Conservation (phyloP, 2,329 filamentous ascomycete genomes). For the Rhytidhysteron rufulum region DNA sequence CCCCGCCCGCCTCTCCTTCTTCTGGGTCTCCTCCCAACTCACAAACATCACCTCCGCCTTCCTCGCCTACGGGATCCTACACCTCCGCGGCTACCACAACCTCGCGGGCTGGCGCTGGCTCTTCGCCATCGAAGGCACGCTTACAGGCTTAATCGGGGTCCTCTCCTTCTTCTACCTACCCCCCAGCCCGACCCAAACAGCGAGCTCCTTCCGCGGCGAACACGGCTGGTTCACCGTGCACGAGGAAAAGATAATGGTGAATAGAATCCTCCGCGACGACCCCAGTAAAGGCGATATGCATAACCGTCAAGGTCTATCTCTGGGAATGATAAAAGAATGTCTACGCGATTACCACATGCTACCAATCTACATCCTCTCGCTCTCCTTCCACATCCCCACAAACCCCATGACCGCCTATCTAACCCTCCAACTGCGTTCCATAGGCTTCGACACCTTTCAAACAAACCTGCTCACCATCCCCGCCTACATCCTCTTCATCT, state of each 20-base stretch:
- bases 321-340: constrained; percentile 47
- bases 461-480: constrained; percentile 40
- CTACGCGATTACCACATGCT: constrained; percentile 54
- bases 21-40: constrained; percentile 64
- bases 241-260: constrained; percentile 67
- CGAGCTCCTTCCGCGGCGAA: constrained; percentile 53
- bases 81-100: constrained; percentile 47
- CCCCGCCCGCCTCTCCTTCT: constrained; percentile 61
- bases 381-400: constrained; percentile 34
- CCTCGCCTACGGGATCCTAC: constrained; percentile 52
- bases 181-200: constrained; percentile 58
- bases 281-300: constrained; percentile 55
- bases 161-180: constrained; percentile 34
- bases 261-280: constrained; percentile 55
- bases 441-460: constrained; percentile 41
- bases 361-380: constrained; percentile 51
- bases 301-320: constrained; percentile 51
- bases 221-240: constrained; percentile 63
- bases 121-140: constrained; percentile 40
- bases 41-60: constrained; percentile 54
- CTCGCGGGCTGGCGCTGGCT: constrained; percentile 54
- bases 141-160: constrained; percentile 26
- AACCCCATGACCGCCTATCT: constrained; percentile 37
- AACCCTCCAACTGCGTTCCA: constrained; percentile 35
- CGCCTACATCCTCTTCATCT: constrained; percentile 47